phyloP scores from a whole-genome alignment of 2,329 filamentous ascomycete genomes.

The Paraphoma sp. region DNA sequence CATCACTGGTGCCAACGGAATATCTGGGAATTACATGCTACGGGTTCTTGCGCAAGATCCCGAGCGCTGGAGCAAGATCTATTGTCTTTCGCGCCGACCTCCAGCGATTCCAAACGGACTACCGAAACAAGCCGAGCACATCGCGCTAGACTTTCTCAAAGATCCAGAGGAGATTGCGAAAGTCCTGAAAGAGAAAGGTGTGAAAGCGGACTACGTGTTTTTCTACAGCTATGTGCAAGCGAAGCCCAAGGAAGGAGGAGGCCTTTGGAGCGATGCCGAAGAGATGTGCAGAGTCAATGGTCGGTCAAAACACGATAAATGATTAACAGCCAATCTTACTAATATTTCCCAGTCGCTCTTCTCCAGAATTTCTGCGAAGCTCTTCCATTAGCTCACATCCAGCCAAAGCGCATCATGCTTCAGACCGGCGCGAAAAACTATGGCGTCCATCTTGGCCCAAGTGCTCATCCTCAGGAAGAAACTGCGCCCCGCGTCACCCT shows the following conservation, averaged over 20 bases:
- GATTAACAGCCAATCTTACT: not conserved
- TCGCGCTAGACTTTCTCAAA: slow-evolving; percentile 51
- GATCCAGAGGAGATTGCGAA: slow-evolving; percentile 46
- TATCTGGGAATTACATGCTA: slow-evolving; percentile 60
- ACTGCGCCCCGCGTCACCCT: slow-evolving; percentile 52
- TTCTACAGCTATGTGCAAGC: slow-evolving; percentile 64
- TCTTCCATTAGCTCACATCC: slow-evolving; percentile 51
- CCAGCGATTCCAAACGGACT: slow-evolving; percentile 49
- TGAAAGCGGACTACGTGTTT: slow-evolving; percentile 56
- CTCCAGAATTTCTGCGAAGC: slow-evolving; percentile 58
- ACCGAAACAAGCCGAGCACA: slow-evolving; percentile 51
- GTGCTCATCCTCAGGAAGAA: slow-evolving; percentile 54
- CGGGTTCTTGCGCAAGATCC: slow-evolving; percentile 56
- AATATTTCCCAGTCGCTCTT: slow-evolving; percentile 37
- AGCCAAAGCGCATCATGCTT: slow-evolving; percentile 56
- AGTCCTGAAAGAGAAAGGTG: slow-evolving; percentile 40
- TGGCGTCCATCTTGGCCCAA: slow-evolving; percentile 56
- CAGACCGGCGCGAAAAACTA: slow-evolving; percentile 63
- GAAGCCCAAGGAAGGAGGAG: slow-evolving; percentile 52
- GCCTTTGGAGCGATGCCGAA: slow-evolving; percentile 59
- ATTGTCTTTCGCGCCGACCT: slow-evolving; percentile 56
- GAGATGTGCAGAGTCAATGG: slow-evolving; percentile 58
- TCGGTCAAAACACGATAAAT: slow-evolving; percentile 8
- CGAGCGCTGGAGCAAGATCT: slow-evolving; percentile 60
- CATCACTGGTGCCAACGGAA: slow-evolving; percentile 62